Evolutionary conservation across 2,329 filamentous ascomycete genomes (phyloP), one percentile per base, ranked within the genome.

Genomic region (Coniochaeta sp.): DNA sequence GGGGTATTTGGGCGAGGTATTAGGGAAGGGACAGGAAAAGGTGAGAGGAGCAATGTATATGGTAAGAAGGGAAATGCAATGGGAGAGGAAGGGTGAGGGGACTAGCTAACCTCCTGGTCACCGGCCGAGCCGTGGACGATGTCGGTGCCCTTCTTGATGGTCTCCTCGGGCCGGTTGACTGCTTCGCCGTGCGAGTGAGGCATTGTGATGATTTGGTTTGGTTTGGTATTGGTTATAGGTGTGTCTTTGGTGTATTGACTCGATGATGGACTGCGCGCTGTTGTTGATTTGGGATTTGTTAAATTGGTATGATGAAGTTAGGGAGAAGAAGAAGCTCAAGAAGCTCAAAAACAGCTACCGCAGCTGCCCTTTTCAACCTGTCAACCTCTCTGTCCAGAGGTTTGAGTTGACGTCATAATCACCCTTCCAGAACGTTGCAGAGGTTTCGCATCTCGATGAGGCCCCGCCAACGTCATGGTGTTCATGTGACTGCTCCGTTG

Each of bases 131-230:
- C 75, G 62, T 78, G 75, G 52, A 66, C 61, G 48, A 76, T 71
- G 64, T 71, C 56, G 56, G 74, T 65, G 52, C 62, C 62, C 9
- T 63, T 60, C 51, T 71, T 69, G 30, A 72, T 59, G 53, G 71
- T 71, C 63, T 78, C 77, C 64, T 78, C 65, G 52, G 69, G 67
- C 56, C 67, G 68, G 50, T 73, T 73, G 60, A 73, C 71, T 72
- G 74, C 74, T 54, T 73, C 65, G 61, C 74, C 24, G 45, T 48
- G 45, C 18, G 45, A 48, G 14, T 16, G 72, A 71, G 75, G 74
- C 76, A 78, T 78, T 53, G 52, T 73, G 62, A 50, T 49, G 28
- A 27, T 50, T 48, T 52, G 42, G 49, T 46, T 49, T 35, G 30
- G 24, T 48, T 28, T 47, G 35, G 35, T 52, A 33, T 20, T 47